Conservation (phyloP, 345 rosid genomes). For the Corymbia maculata region DNA sequence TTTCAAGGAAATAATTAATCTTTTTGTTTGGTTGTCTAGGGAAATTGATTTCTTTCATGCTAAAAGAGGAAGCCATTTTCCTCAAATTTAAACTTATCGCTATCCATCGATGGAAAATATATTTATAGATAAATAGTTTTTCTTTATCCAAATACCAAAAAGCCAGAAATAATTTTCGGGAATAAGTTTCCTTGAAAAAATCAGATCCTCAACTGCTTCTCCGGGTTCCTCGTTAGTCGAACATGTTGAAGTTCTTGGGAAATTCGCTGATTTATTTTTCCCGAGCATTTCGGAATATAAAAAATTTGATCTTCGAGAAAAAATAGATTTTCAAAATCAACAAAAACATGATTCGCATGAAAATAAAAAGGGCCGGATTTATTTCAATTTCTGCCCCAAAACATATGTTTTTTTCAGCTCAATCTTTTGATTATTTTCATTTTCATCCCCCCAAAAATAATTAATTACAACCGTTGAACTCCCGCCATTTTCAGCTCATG, state of each 20-base stretch:
- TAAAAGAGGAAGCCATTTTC: too few species aligned
- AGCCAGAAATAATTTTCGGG: too few species aligned
- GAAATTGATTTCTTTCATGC: too few species aligned
- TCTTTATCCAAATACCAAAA: too few species aligned
- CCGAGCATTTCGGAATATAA: fast-evolving
- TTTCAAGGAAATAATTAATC: too few species aligned
- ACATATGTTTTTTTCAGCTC: neutral
- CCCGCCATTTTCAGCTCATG: neutral
- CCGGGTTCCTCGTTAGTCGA: too few species aligned
- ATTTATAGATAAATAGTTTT: too few species aligned
- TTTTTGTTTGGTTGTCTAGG: too few species aligned
- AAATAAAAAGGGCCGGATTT: neutral
- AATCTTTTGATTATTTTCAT: neutral
- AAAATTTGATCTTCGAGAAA: neutral
- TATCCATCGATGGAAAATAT: too few species aligned
- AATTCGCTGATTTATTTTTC: neutral
- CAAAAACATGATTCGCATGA: neutral
- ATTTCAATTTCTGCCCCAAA: neutral
- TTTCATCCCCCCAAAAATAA: neutral
- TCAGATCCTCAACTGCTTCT: too few species aligned
- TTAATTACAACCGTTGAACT: neutral
- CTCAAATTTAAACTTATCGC: too few species aligned
- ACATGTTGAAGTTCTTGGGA: fast-evolving
- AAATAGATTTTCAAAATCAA: neutral
- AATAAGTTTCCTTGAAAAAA: too few species aligned